phyloP scores from a whole-genome alignment of 2,329 filamentous ascomycete genomes.

The Pseudofabraea citricarpa region DNA sequence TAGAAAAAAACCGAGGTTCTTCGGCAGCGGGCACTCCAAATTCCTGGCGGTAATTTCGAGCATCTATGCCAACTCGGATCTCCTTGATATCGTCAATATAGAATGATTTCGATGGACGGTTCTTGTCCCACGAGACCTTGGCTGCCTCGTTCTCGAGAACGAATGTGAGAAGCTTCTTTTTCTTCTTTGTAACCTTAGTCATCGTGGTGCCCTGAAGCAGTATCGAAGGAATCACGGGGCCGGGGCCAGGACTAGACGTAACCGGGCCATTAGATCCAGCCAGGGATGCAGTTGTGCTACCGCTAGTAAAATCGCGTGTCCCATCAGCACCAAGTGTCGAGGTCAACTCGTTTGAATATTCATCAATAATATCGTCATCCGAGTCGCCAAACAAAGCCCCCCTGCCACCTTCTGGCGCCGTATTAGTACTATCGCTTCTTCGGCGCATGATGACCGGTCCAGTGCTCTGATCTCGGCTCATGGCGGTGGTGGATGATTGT shows the following conservation, averaged over 20 bases:
- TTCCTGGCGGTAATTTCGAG: constrained; percentile 84
- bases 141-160: constrained; percentile 78
- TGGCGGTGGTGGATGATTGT: constrained; percentile 70
- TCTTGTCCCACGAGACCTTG: constrained; percentile 83
- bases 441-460: constrained; percentile 84
- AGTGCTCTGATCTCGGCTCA: constrained; percentile 79
- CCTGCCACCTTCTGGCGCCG: constrained; percentile 47
- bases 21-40: constrained; percentile 64
- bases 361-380: constrained; percentile 53
- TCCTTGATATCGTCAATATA: constrained; percentile 96
- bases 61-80: constrained; percentile 77
- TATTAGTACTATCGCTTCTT: constrained; percentile 84
- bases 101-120: constrained; percentile 74
- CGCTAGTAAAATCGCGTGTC: constrained; percentile 42
- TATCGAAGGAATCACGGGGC: constrained; percentile 70
- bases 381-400: constrained; percentile 42
- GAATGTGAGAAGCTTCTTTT: constrained; percentile 64
- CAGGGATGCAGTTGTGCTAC: constrained; percentile 43
- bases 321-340: constrained; percentile 38
- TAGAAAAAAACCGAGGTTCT: constrained; percentile 78
- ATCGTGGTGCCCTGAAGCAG: constrained; percentile 76
- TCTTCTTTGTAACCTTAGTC: constrained; percentile 82
- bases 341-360: constrained; percentile 39
- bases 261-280: constrained; percentile 38
- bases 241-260: constrained; percentile 37